Percentiles rank a stretch among this genome's conserved stretches.
Conservation (phyloP, 345 rosid species). For the Lepidium aucheri region DNA sequence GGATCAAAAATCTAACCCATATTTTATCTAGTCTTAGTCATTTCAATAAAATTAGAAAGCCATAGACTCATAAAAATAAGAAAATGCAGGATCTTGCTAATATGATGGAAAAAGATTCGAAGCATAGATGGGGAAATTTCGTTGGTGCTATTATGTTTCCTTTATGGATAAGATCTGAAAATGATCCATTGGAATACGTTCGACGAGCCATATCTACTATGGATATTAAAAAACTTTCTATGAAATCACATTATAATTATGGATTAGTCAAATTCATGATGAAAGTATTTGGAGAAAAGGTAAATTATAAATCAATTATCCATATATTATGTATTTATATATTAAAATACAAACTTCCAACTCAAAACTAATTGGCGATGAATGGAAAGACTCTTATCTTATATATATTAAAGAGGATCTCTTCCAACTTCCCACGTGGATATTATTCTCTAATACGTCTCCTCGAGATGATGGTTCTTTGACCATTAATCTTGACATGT, state of each 20-base stretch:
- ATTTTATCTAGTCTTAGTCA: not conserved
- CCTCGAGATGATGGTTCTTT: no score
- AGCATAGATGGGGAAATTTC: slow-evolving; percentile 44
- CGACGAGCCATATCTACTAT: slow-evolving; percentile 36
- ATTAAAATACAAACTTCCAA: no score
- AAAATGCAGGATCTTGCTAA: slow-evolving; percentile 30
- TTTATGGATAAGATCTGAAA: slow-evolving; percentile 24
- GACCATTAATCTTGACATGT: no score
- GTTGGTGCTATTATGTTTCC: slow-evolving; percentile 40
- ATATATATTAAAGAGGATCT: no score
- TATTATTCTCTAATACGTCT: no score
- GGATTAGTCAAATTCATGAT: slow-evolving; percentile 3
- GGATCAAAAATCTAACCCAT: no score
- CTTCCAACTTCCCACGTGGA: no score
- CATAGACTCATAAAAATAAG: not conserved
- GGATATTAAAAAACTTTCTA: slow-evolving; percentile 42
- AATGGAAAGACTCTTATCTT: no score
- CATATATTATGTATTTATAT: not conserved
- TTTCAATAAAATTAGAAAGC: not conserved
- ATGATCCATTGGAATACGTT: slow-evolving; percentile 42
- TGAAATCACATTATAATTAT: slow-evolving; percentile 27
- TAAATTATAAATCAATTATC: not conserved
- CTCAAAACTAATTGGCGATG: no score
- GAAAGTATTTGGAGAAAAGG: slow-evolving; percentile 37
- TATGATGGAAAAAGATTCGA: slow-evolving; percentile 36